Conservation (phyloP, 2,329 filamentous ascomycete genomes). For the Penicillium sp. region DNA sequence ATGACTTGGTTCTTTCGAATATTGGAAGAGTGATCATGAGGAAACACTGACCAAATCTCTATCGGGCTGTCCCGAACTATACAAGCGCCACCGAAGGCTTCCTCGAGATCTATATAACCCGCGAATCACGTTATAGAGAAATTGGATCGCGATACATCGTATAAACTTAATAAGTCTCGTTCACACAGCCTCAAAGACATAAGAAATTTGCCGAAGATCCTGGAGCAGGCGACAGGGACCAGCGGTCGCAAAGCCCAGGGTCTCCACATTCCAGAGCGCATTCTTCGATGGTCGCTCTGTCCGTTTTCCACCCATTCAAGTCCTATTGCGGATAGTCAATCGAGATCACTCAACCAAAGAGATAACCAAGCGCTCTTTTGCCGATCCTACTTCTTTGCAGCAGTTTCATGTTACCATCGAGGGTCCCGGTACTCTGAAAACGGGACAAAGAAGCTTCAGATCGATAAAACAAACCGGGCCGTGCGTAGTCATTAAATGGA, state of each 20-base stretch:
- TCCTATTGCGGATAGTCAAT: conserved; percentile 11
- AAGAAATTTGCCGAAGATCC: not conserved
- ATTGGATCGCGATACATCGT: not conserved
- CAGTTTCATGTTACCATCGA: not conserved
- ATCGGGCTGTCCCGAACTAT: not conserved
- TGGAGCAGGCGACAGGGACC: not conserved
- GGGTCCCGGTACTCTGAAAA: conserved; percentile 15
- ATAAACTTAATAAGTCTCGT: not conserved
- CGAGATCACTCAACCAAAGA: too few species aligned
- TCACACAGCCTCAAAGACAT: not conserved
- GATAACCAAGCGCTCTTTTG: not conserved
- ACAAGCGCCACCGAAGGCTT: not conserved
- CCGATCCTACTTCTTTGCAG: conserved; percentile 9
- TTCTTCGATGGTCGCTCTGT: conserved; percentile 17
- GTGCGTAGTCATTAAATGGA: conserved; percentile 12
- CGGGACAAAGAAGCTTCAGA: conserved; percentile 10
- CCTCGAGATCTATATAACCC: not conserved
- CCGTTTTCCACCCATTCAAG: conserved; percentile 11
- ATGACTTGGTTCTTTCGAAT: not conserved
- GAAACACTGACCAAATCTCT: too few species aligned
- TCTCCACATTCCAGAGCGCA: conserved; percentile 22
- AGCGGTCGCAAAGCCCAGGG: not conserved
- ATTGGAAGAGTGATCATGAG: not conserved
- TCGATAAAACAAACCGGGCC: not conserved
- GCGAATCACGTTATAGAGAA: too few species aligned